These are phyloP conservation scores for Alternaria sp. DNA, from an alignment of 2,329 filamentous ascomycete species.

Conservation along the genomic window DNA sequence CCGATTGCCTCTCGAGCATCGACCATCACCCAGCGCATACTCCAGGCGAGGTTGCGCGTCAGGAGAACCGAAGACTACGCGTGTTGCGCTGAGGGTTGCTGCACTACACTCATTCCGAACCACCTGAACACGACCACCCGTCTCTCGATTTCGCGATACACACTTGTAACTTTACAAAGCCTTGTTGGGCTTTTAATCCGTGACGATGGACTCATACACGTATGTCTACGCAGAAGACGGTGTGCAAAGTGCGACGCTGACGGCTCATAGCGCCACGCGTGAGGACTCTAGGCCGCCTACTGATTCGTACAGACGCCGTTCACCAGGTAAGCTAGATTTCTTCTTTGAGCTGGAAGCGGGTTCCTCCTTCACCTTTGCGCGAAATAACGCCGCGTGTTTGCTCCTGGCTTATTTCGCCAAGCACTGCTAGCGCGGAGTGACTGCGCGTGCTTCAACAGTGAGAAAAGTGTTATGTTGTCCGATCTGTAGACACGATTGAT, in stretches of 20 bases:
- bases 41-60: conserved; percentile 35
- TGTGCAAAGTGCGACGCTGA: conserved; percentile 25
- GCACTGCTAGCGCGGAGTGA: conserved; percentile 1
- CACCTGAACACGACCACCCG: conserved; percentile 24
- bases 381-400: not conserved
- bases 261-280: conserved; percentile 39
- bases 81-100: conserved; percentile 31
- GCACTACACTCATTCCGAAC: conserved; percentile 23
- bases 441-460: conserved; percentile 4
- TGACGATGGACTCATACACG: conserved; percentile 52
- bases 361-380: conserved; percentile 3
- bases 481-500: not conserved
- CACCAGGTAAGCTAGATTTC: conserved; percentile 67
- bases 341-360: not conserved
- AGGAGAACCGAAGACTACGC: conserved; percentile 25
- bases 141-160: conserved; percentile 8
- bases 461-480: not conserved
- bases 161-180: not conserved
- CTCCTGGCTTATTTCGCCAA: conserved; percentile 6
- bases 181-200: not conserved
- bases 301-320: conserved; percentile 65
- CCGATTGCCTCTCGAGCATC: conserved; percentile 43
- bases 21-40: conserved; percentile 34
- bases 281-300: conserved; percentile 65
- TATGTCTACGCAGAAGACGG: conserved; percentile 29